Base-by-base conservation (phyloP, 306 rosid species). In the Cucumis melo region DNA sequence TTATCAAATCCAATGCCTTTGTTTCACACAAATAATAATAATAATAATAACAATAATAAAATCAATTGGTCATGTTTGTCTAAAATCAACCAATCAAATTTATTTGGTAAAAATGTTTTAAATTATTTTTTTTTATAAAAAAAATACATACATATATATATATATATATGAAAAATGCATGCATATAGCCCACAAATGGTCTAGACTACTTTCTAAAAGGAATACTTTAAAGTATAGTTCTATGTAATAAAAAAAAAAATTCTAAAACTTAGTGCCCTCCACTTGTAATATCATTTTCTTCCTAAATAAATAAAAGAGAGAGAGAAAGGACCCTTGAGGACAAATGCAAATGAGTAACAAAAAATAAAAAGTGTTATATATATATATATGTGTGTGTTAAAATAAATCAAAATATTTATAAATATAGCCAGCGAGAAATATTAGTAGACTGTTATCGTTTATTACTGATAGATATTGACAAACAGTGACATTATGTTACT, bases 261-360 rank as follows among this genome's bases (percentile, higher is more conserved):
- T 71, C 57, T 71, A 46, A 46, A 21, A 71, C 75, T 71, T 48
- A 67, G 53, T 67, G 74, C 74, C 74, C 53, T 38, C 74, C 74
- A 67, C 51, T 67, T 67, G 74, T 38, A 67, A 20, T 38, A 19
- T 42, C 54, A 20, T 20, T 41, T 42, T 67, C 74, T 41, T 66
- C 54, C 1, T 32, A 66, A 66, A 17, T 36, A 10, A 66, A 39
- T n/a, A 21, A 64, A 13, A n/a, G 41, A 50, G 17, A 54, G 21
- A 6, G 14, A 63, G 14, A 36, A 24, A 36, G 72, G 4, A 9
- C 72, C 8, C 17, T 64, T 38, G 41, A 10, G 19, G 23, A 70
- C 38, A 70, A 14, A 42, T 68, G 55, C 13, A 70, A 41, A 70
- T 44, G n/a, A 0, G 14, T 9, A 12, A 46, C 2, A 6, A 51